Evolutionary conservation across 306 rosid genomes (phyloP), one percentile per base, ranked within the genome.

Genomic region (Castanopsis chinensis): DNA sequence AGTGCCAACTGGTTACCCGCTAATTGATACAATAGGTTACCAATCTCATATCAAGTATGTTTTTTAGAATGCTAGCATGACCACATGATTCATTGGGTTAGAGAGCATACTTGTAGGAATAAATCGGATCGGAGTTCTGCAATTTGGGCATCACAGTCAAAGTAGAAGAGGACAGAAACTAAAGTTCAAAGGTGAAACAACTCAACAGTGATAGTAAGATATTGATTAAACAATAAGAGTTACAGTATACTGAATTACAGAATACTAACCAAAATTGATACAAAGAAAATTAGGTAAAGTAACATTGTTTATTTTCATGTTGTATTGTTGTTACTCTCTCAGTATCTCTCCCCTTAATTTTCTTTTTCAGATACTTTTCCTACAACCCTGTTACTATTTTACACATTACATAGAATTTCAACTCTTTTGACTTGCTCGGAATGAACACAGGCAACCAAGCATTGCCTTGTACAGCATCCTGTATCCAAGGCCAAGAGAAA

Each of bases 371-470:
- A 57, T 69, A 55, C 71, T 59, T 51, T 69, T 56, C 79, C 81
- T 23, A 78, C 32, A 20, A 21, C 59, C 53, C 74, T 59, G 77
- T 68, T 7, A 75, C 77, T 71, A 84, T 60, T 54, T 79, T 71
- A 80, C 69, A 79, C 14, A 73, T 78, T 75, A 79, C 77, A 61
- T 58, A 60, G 53, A 71, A 73, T 76, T 67, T 80, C 68, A 27
- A 35, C 28, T 51, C 76, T 23, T 23, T 56, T 4, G 73, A 80
- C 52, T 23, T 57, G 41, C 73, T 70, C 11, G 32, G 63, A 56
- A 45, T 71, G 79, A 68, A 25, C 30, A 76, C 59, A 54, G 87
- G 93, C 91, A 90, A 85, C 87, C 67, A 83, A 71, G 77, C n/a
- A 77, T 92, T 82, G 87, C 90, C 83, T 75, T 35, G 17, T 35